Conservation (phyloP, 441 rosid genomes). For the Croton laevigatus region DNA sequence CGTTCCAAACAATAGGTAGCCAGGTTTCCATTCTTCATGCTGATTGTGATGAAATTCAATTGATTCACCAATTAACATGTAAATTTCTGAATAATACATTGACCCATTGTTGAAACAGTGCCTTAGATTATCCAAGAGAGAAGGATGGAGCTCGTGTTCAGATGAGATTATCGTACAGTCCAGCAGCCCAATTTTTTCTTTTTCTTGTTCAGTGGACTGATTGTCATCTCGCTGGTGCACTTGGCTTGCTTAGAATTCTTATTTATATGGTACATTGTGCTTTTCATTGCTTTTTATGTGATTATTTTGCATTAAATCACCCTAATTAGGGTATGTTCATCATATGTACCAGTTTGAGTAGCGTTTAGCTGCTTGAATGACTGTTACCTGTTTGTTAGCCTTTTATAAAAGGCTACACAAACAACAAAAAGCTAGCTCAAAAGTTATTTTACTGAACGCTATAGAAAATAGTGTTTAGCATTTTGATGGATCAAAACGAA, state of each 20-base stretch:
- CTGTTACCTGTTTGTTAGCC: no score
- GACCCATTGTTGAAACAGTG: constrained; percentile 39
- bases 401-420: no score
- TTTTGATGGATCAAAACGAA: no score
- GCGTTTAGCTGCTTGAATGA: no score
- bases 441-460: no score
- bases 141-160: constrained; percentile 70
- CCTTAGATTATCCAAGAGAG: constrained; percentile 62
- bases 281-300: constrained; percentile 3
- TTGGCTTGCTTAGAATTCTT: constrained; percentile 63
- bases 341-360: no score
- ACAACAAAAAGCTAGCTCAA: no score
- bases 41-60: no score
- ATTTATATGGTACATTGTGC: constrained; percentile 46
- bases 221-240: constrained; percentile 70
- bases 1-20: no score
- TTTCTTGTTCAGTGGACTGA: constrained; percentile 73
- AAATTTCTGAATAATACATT: background rate
- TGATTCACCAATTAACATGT: no score
- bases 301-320: constrained; percentile 3
- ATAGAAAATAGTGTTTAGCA: no score
- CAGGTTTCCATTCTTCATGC: no score
- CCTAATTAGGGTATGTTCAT: background rate
- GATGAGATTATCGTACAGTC: constrained; percentile 69
- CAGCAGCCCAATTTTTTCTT: constrained; percentile 63